phyloP scores from a whole-genome alignment of 805 yeast genomes.

The Kluyveromyces starmeri region DNA sequence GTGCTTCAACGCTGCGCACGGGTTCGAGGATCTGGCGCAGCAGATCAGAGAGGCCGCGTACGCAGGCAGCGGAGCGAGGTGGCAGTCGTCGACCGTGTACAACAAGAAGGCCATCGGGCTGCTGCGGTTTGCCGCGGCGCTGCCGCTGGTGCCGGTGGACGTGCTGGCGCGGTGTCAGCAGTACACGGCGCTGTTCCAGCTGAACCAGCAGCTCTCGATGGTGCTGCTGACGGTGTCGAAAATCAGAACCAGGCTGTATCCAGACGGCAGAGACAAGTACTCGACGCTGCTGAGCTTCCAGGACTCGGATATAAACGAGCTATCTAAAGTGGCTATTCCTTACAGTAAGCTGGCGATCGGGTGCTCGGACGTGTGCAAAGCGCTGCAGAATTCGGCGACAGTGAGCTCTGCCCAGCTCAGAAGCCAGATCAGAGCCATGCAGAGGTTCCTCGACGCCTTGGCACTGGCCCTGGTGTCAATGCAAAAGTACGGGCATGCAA shows the following conservation, averaged over 20 bases:
- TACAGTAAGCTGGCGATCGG: conserved; percentile 25
- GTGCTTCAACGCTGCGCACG: conserved; percentile 15
- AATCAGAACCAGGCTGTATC: conserved; percentile 18
- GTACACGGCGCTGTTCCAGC: conserved; percentile 5
- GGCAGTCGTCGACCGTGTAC: conserved; percentile 24
- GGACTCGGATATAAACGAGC: conserved; percentile 21
- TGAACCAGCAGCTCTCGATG: conserved; percentile 24
- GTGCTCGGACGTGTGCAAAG: conserved; percentile 15
- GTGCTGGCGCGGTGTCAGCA: not conserved
- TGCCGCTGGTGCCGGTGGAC: conserved; percentile 6
- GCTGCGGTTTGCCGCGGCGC: conserved; percentile 9
- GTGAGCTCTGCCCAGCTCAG: conserved; percentile 5
- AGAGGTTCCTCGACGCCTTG: conserved; percentile 18
- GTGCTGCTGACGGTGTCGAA: conserved; percentile 26
- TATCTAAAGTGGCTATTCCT: conserved; percentile 18
- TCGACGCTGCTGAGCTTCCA: conserved; percentile 24
- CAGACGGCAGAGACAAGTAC: conserved; percentile 7
- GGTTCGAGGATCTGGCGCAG: conserved; percentile 15
- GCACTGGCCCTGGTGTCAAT: conserved; percentile 21
- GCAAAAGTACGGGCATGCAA: conserved; percentile 20
- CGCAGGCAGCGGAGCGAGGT: conserved; percentile 10
- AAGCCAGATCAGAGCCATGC: conserved; percentile 8
- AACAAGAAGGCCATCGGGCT: conserved; percentile 23
- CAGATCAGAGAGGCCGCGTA: conserved; percentile 23
- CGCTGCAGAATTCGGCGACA: conserved; percentile 1